These are phyloP conservation scores for Pseudozyma hubeiensis DNA, from an alignment of 1,284 basidiomycete species.

Conservation along the genomic window DNA sequence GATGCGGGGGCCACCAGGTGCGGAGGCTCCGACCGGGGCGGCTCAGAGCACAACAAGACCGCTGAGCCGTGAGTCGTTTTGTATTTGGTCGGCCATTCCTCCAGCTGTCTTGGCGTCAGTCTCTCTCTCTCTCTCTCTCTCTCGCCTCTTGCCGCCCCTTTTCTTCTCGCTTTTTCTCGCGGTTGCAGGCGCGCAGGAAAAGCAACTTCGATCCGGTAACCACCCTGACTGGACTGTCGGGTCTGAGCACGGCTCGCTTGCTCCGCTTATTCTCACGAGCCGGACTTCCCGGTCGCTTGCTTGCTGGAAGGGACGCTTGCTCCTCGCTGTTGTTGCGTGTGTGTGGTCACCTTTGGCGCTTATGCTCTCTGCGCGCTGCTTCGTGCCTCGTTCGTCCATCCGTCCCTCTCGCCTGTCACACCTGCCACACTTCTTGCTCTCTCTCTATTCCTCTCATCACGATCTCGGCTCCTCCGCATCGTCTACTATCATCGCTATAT, in stretches of 20 bases:
- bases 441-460: not conserved
- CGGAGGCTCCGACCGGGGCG: too few species aligned
- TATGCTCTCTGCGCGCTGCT: not conserved
- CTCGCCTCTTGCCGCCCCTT: not conserved
- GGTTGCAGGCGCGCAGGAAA: too few species aligned
- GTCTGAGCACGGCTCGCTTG: not conserved
- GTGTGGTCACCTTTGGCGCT: not conserved
- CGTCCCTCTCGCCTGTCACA: not conserved
- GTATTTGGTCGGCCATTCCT: too few species aligned
- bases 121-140: not conserved
- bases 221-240: not conserved
- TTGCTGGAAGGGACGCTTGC: not conserved
- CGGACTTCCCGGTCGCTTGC: slow-evolving; percentile 22
- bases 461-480: too few species aligned
- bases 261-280: slow-evolving; percentile 34
- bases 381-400: not conserved
- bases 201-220: not conserved
- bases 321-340: not conserved
- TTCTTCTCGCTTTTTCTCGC: not conserved
- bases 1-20: too few species aligned
- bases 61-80: too few species aligned
- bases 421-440: not conserved
- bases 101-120: too few species aligned
- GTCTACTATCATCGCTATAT: too few species aligned
- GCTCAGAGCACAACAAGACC: too few species aligned